A percentile compares a stretch with the other conserved stretches of the same genome.
These are phyloP conservation scores for Hondaea fermentalgiana DNA, from an alignment of 108 stramenopile genomes.

Conservation along the genomic window DNA sequence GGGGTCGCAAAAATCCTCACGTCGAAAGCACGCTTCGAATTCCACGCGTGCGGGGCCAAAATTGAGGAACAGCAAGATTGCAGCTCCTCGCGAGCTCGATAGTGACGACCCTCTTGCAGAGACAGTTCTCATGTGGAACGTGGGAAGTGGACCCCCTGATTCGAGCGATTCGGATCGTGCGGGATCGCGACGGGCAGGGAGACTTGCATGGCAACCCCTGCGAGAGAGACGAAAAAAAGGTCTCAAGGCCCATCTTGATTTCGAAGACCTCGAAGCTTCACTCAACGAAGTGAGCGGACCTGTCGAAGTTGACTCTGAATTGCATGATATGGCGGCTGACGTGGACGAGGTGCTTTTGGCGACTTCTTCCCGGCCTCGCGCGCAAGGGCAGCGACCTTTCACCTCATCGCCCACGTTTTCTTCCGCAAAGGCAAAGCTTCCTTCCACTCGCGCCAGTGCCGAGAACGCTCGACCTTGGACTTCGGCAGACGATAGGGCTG, in stretches of 20 bases:
- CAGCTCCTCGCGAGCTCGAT: neutral
- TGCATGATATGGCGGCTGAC: neutral
- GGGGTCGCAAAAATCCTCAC: no score
- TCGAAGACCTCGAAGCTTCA: neutral
- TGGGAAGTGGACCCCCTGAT: neutral
- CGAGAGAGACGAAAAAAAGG: no score
- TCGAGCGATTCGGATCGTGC: neutral
- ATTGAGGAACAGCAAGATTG: neutral
- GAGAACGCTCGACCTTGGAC: no score
- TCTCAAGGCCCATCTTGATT: neutral
- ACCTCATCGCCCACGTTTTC: neutral
- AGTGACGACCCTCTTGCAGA: neutral
- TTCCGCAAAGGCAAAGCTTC: neutral
- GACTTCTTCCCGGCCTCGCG: neutral
- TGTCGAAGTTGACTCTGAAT: neutral
- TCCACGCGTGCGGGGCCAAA: neutral
- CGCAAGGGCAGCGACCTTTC: neutral
- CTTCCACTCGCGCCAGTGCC: neutral
- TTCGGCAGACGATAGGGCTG: no score
- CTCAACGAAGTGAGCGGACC: neutral
- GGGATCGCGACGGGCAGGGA: neutral
- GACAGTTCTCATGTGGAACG: neutral
- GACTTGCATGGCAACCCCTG: neutral
- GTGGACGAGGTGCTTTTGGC: neutral
- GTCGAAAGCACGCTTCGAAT: no score